A percentile compares a stretch with the other conserved stretches of the same genome.
Evolutionary conservation across 345 rosid species (phyloP).

Genomic region (Populus ilicifolia): DNA sequence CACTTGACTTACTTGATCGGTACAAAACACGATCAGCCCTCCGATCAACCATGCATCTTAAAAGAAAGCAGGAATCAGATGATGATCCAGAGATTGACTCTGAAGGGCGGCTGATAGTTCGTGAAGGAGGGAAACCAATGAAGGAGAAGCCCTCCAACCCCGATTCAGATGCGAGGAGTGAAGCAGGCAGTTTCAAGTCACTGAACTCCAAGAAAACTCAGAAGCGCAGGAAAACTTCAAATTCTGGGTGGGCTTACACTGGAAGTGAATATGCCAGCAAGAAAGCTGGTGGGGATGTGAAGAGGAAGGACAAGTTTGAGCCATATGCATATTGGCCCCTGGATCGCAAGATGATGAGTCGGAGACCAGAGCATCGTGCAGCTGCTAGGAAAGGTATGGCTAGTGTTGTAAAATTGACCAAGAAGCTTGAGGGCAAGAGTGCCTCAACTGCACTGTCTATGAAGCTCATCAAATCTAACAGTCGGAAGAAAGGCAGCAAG

Average conservation of each 20-base stretch:
- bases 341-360: constrained; percentile 95
- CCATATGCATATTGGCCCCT: constrained; percentile 98
- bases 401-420: constrained; percentile 72
- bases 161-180: constrained; percentile 56
- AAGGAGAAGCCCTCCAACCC: constrained; percentile 38
- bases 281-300: constrained; percentile 84
- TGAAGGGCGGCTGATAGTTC: constrained; percentile 71
- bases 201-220: constrained; percentile 44
- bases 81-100: constrained; percentile 78
- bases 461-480: constrained; percentile 29
- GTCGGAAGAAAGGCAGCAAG: constrained; percentile 42
- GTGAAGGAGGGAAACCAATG: constrained; percentile 52
- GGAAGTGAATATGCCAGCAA: constrained; percentile 83
- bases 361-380: constrained; percentile 78
- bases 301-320: constrained; percentile 84
- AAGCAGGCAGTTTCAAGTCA: constrained; percentile 47
- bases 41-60: constrained; percentile 48
- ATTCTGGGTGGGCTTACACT: constrained; percentile 79
- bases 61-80: constrained; percentile 64
- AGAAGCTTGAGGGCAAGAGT: constrained; percentile 77
- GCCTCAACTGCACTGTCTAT: constrained; percentile 47
- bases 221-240: constrained; percentile 67
- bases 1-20: constrained; percentile 81
- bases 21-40: constrained; percentile 73
- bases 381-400: constrained; percentile 88